phyloP scores from a whole-genome alignment of 1,284 basidiomycete species.

The Papiliotrema laurentii region DNA sequence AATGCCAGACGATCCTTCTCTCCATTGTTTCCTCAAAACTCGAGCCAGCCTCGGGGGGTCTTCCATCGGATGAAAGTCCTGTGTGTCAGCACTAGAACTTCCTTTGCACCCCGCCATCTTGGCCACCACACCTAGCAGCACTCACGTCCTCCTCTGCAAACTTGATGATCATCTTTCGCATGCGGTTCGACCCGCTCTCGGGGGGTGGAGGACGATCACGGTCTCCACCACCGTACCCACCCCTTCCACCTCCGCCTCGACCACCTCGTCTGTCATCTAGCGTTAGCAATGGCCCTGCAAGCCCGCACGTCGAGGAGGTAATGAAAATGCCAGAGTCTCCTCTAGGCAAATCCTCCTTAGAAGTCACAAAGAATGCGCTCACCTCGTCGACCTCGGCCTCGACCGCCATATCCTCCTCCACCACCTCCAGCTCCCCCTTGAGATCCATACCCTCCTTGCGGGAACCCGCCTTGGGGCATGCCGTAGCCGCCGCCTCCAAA shows the following conservation, averaged over 20 bases:
- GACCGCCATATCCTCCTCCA: constrained; percentile 11
- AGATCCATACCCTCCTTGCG: constrained; percentile 13
- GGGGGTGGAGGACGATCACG: constrained; percentile 13
- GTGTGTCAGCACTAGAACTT: background rate
- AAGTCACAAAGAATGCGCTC: background rate
- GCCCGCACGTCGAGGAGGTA: too few relatives aligned
- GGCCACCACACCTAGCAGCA: constrained; percentile 9
- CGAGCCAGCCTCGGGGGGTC: constrained; percentile 64
- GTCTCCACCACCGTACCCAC: constrained; percentile 13
- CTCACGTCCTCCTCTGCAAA: constrained; percentile 74
- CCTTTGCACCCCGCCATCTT: background rate
- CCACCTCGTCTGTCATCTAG: background rate
- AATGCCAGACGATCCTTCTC: constrained; percentile 57
- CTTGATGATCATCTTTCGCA: constrained; percentile 65
- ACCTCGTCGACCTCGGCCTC: constrained; percentile 19
- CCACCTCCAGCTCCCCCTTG: constrained; percentile 12
- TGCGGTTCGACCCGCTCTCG: constrained; percentile 68
- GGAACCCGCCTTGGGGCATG: constrained; percentile 10
- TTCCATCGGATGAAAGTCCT: constrained; percentile 54
- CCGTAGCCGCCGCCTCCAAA: constrained; percentile 14
- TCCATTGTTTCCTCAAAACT: constrained; percentile 61
- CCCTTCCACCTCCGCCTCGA: background rate
- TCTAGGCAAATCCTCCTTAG: too few relatives aligned
- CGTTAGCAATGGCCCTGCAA: background rate
- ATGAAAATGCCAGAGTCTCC: too few relatives aligned